phyloP scores from a whole-genome alignment of 768 basidiomycete species.

The Termitomyces eurrhizus region DNA sequence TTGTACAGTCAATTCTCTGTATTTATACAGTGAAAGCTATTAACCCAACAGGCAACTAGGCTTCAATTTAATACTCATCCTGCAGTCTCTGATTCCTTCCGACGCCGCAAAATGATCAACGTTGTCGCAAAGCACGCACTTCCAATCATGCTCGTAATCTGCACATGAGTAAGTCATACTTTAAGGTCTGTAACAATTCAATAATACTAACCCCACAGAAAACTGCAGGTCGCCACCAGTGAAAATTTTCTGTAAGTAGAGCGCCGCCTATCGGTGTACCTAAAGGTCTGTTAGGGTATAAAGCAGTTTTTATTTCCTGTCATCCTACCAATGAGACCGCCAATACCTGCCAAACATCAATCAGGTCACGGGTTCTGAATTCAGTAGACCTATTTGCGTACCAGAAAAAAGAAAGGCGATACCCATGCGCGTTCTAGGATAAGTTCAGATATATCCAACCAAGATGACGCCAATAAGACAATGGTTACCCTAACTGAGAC shows the following conservation, averaged over 20 bases:
- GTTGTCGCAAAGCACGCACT: no score
- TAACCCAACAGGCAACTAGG: no score
- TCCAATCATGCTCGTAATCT: no score
- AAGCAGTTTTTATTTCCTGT: neutral
- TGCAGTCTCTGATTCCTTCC: no score
- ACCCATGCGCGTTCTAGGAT: neutral
- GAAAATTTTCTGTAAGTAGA: neutral
- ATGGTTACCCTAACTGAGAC: constrained; percentile 1
- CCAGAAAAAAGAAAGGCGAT: neutral
- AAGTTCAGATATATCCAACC: neutral
- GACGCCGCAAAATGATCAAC: no score
- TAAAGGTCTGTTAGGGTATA: neutral
- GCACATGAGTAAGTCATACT: no score
- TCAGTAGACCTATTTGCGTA: no score
- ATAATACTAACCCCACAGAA: constrained; percentile 1
- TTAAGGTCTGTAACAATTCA: no score
- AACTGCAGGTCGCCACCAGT: constrained; percentile 7
- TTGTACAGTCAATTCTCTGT: no score
- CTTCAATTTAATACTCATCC: no score
- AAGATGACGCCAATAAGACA: neutral
- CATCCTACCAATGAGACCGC: neutral
- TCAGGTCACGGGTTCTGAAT: no score
- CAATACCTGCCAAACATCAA: neutral
- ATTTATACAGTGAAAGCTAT: no score
- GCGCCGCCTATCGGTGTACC: constrained; percentile 3